These are phyloP conservation scores for Geotrichum histeridarum DNA, from an alignment of 1,139 yeast genomes.

Conservation along the genomic window DNA sequence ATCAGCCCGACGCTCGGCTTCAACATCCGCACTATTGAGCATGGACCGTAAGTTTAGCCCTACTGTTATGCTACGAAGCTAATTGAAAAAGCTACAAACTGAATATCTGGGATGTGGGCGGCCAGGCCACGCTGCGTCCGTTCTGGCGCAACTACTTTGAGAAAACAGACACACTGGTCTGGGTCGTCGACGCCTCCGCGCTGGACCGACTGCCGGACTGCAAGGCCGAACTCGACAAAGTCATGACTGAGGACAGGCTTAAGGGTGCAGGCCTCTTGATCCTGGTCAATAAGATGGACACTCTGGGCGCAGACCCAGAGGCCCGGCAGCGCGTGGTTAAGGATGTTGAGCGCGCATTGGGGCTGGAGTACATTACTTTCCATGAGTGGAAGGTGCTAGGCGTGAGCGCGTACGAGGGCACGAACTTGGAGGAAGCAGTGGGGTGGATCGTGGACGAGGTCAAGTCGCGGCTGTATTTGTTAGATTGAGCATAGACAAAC, in stretches of 20 bases:
- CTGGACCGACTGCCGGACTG: constrained; percentile 62
- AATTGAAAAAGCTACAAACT: constrained; percentile 42
- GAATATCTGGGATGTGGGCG: constrained; percentile 75
- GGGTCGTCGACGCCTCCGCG: constrained; percentile 82
- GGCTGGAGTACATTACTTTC: constrained; percentile 29
- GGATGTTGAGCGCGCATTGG: constrained; percentile 27
- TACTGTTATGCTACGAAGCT: not conserved
- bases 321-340: constrained; percentile 25
- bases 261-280: constrained; percentile 54
- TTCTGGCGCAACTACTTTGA: constrained; percentile 93
- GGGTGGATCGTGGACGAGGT: constrained; percentile 49
- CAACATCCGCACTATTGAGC: constrained; percentile 50
- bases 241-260: constrained; percentile 62
- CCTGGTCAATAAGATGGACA: constrained; percentile 44
- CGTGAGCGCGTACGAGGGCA: constrained; percentile 58
- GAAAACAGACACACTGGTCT: constrained; percentile 72
- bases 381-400: constrained; percentile 43
- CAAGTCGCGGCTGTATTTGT: constrained; percentile 37
- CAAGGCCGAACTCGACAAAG: constrained; percentile 55
- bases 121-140: constrained; percentile 69
- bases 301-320: constrained; percentile 39
- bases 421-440: constrained; percentile 44
- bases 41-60: constrained; percentile 24
- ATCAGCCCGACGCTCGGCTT: constrained; percentile 65
- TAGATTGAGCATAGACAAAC: constrained; percentile 24